These are phyloP conservation scores for Aureobasidium mangrovei DNA, from an alignment of 2,329 filamentous ascomycete genomes.

Conservation along the genomic window DNA sequence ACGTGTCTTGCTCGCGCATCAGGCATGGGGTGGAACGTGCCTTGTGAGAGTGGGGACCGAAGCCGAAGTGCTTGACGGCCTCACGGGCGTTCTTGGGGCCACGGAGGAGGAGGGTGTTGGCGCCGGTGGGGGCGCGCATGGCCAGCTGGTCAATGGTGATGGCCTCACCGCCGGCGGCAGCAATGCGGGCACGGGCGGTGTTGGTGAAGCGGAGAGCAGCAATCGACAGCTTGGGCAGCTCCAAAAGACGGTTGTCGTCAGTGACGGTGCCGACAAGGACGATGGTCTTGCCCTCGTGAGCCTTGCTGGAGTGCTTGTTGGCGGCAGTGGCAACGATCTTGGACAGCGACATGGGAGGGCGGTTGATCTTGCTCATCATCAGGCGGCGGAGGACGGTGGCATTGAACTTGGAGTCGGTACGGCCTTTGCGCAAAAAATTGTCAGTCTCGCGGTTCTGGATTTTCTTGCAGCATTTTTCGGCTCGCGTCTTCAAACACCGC, in stretches of 20 bases:
- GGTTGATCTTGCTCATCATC: conserved; percentile 98
- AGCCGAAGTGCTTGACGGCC: conserved; percentile 98
- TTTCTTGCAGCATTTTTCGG: not conserved
- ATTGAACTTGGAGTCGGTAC: conserved; percentile 97
- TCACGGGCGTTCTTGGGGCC: conserved; percentile 97
- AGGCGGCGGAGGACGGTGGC: conserved; percentile 95
- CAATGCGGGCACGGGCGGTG: conserved; percentile 86
- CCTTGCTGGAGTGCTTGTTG: conserved; percentile 41
- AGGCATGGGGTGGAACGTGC: conserved; percentile 39
- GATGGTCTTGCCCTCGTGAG: conserved; percentile 69
- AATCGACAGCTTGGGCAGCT: conserved; percentile 84
- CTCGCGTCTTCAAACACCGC: conserved; percentile 1
- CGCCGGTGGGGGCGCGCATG: conserved; percentile 85
- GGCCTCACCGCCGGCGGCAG: conserved; percentile 87
- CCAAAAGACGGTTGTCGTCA: conserved; percentile 90
- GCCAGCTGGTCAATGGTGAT: conserved; percentile 97
- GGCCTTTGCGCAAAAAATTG: conserved; percentile 48
- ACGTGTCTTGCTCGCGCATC: not conserved
- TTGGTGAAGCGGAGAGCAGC: conserved; percentile 95
- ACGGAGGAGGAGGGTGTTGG: conserved; percentile 94
- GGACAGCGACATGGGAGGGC: conserved; percentile 80
- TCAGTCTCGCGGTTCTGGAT: conserved; percentile 11
- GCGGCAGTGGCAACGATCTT: conserved; percentile 63
- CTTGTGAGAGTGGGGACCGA: conserved; percentile 97
- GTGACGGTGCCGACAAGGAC: conserved; percentile 93